Percentiles rank a stretch among this genome's conserved stretches.
phyloP scores from a whole-genome alignment of 495 filamentous ascomycete genomes.

The Symbiotaphrina buchneri region DNA sequence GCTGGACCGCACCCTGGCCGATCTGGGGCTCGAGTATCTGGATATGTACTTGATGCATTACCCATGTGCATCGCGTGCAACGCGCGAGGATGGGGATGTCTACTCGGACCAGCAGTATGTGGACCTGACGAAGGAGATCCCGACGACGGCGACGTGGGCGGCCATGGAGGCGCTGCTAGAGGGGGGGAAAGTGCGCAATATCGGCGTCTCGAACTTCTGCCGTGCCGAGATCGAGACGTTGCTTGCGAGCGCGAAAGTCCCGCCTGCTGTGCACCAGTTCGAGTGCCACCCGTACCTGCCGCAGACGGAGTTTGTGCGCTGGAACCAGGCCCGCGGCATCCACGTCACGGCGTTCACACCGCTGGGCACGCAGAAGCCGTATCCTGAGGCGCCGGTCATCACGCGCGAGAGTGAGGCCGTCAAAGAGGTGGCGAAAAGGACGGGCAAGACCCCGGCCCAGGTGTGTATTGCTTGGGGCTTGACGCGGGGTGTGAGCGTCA shows the following conservation, averaged over 20 bases:
- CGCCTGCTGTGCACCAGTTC: constrained; percentile 70
- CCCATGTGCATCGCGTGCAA: constrained; percentile 70
- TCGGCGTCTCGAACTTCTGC: constrained; percentile 83
- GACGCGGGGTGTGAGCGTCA: constrained; percentile 75
- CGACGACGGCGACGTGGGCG: constrained; percentile 69
- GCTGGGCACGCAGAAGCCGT: constrained; percentile 61
- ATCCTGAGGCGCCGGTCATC: constrained; percentile 37
- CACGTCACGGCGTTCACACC: constrained; percentile 76
- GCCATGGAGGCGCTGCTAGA: constrained; percentile 64
- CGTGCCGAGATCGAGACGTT: constrained; percentile 64
- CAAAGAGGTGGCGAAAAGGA: constrained; percentile 41
- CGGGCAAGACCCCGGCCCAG: constrained; percentile 60
- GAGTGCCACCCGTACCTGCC: constrained; percentile 96
- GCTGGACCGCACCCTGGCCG: constrained; percentile 43
- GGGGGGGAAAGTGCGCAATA: constrained; percentile 43
- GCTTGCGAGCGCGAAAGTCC: constrained; percentile 59
- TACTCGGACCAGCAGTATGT: constrained; percentile 30
- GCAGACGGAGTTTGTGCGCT: constrained; percentile 51
- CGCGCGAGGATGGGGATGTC: constrained; percentile 45
- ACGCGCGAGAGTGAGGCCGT: constrained; percentile 50
- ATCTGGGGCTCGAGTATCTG: constrained; percentile 73
- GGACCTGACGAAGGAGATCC: constrained; percentile 36
- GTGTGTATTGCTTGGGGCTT: constrained; percentile 80
- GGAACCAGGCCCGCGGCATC: constrained; percentile 49
- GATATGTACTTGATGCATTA: constrained; percentile 71